Conservation (phyloP, 2,329 filamentous ascomycete species). For the Fusarium vanettenii region DNA sequence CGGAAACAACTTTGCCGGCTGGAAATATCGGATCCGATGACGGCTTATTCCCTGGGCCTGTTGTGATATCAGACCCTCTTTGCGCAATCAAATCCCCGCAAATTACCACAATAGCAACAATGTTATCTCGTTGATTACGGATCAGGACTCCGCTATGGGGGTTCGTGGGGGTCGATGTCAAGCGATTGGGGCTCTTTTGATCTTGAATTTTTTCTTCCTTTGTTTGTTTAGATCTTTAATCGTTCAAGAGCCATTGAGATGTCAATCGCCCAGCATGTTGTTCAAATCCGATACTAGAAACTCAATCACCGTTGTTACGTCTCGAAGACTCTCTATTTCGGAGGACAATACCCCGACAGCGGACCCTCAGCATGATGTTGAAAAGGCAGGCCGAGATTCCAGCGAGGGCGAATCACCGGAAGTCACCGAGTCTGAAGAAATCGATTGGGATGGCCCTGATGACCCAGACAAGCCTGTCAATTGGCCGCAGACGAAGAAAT, state of each 20-base stretch:
- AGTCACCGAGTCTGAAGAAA: not conserved
- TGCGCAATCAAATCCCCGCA: constrained; percentile 10
- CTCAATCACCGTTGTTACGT: not conserved
- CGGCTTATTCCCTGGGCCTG: not conserved
- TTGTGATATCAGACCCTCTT: constrained; percentile 10
- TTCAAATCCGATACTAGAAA: not conserved
- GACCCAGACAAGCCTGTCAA: constrained; percentile 23
- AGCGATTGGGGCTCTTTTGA: not conserved
- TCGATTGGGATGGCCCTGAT: constrained; percentile 21
- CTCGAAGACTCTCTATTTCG: not conserved
- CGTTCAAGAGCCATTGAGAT: not conserved
- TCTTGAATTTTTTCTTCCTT: not conserved
- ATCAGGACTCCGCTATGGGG: constrained; percentile 1
- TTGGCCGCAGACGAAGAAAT: constrained; percentile 25
- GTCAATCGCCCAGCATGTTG: not conserved
- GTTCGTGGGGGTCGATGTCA: not conserved
- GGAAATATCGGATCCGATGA: constrained; percentile 1
- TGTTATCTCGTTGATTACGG: constrained; percentile 1
- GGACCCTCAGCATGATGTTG: not conserved
- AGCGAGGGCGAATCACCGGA: not conserved
- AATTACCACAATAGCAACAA: not conserved
- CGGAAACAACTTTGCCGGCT: not conserved
- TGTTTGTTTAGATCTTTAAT: not conserved
- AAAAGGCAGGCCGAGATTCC: not conserved
- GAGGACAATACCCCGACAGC: not conserved